Conservation (phyloP, 2,329 filamentous ascomycete species). For the Davidsoniella eucalypti region DNA sequence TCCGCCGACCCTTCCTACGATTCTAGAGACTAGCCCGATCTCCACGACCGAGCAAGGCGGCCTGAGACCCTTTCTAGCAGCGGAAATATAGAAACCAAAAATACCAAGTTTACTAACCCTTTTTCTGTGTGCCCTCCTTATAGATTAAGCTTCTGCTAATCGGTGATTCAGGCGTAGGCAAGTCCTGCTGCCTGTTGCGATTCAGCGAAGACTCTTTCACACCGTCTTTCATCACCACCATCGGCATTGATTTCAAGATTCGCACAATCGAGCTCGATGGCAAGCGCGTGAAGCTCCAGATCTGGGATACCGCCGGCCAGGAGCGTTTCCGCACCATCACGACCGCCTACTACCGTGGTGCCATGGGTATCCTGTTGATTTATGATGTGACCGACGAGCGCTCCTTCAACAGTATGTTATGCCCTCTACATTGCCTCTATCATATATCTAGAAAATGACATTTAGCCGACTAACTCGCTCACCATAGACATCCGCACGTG, state of each 20-base stretch:
- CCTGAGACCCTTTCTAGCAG: too few relatives aligned
- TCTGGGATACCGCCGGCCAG: conserved; percentile 98
- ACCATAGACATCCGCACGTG: conserved; percentile 84
- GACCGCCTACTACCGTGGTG: conserved; percentile 93
- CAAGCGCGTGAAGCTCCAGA: conserved; percentile 97
- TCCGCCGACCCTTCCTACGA: not conserved
- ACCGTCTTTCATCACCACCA: conserved; percentile 95
- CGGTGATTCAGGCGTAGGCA: conserved; percentile 90
- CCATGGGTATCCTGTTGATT: conserved; percentile 93
- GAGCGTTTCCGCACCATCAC: conserved; percentile 98
- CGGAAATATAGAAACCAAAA: not conserved
- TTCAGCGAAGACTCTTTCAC: conserved; percentile 98
- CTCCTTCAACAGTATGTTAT: conserved; percentile 72
- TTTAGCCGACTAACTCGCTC: conserved; percentile 11
- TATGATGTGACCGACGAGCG: conserved; percentile 97
- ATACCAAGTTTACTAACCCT: not conserved
- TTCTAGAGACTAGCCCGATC: too few relatives aligned
- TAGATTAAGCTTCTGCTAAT: conserved; percentile 96
- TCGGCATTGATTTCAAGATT: conserved; percentile 99
- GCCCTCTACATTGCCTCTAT: conserved; percentile 3
- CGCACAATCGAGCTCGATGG: conserved; percentile 96
- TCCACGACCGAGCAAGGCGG: too few relatives aligned
- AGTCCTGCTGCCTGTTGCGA: conserved; percentile 89
- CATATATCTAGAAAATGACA: conserved; percentile 6
- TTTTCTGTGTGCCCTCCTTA: conserved; percentile 5